Percentiles rank a stretch among this genome's conserved stretches.
Conservation (phyloP, 1,284 basidiomycete genomes). For the Apiotrichum porosum region DNA sequence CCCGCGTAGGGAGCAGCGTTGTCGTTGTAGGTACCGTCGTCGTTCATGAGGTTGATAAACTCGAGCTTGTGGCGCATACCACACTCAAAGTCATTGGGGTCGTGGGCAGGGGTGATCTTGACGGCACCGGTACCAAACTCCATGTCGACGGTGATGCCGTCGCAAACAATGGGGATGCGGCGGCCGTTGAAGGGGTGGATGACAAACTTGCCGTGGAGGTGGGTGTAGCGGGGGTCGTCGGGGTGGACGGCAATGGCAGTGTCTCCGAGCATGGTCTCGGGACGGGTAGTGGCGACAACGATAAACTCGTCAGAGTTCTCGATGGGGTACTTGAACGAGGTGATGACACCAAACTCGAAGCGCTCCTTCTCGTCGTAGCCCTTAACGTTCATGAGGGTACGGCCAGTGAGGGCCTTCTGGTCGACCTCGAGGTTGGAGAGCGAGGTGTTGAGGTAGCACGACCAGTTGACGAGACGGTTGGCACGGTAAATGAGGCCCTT, state of each 20-base stretch:
- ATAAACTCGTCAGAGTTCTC: constrained; percentile 80
- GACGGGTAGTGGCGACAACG: constrained; percentile 93
- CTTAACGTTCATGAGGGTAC: constrained; percentile 83
- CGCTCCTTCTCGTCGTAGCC: constrained; percentile 92
- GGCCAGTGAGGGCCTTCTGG: constrained; percentile 83
- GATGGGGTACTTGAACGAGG: constrained; percentile 89
- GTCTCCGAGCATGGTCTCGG: constrained; percentile 98
- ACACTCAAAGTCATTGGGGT: constrained; percentile 96
- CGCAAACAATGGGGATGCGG: constrained; percentile 82
- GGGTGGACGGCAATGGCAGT: constrained; percentile 97
- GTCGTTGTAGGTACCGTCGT: constrained; percentile 92
- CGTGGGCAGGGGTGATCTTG: constrained; percentile 99
- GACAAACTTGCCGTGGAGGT: constrained; percentile 90
- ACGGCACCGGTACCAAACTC: constrained; percentile 97
- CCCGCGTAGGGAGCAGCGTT: constrained; percentile 86
- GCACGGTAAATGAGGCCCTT: constrained; percentile 93
- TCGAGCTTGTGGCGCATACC: constrained; percentile 82
- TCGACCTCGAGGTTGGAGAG: constrained; percentile 98
- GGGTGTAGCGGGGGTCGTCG: constrained; percentile 88
- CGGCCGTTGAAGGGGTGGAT: constrained; percentile 86
- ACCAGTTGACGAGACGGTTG: constrained; percentile 98
- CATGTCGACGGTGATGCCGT: constrained; percentile 86
- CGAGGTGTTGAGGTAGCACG: constrained; percentile 90
- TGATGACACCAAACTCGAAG: constrained; percentile 96
- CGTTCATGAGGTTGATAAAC: constrained; percentile 94